These are phyloP conservation scores for Cyclotella choctawhatcheeana DNA, from an alignment of 108 stramenopile species.

Conservation along the genomic window DNA sequence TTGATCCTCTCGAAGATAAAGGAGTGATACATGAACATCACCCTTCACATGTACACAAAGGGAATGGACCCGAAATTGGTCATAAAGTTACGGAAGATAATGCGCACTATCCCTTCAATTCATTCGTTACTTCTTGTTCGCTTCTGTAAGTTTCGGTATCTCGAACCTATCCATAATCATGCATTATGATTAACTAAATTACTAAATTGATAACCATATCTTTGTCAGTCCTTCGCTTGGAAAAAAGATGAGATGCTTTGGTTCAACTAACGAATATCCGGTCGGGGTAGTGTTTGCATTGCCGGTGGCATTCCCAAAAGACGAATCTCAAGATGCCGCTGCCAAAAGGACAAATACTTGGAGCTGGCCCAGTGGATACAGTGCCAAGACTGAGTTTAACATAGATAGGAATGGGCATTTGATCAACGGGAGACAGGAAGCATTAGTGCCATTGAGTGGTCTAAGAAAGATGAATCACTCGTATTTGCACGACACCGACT, in stretches of 20 bases:
- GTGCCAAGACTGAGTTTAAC: constrained; percentile 70
- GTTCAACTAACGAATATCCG: constrained; percentile 73
- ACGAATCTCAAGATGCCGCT: constrained; percentile 63
- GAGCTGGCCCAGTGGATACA: constrained; percentile 81
- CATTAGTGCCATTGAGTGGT: constrained; percentile 49
- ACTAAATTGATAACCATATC: neutral
- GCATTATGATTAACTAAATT: too few relatives aligned
- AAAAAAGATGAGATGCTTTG: constrained; percentile 84
- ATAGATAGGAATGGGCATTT: constrained; percentile 53
- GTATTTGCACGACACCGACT: constrained; percentile 42
- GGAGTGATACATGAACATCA: constrained; percentile 35
- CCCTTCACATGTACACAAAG: constrained; percentile 20
- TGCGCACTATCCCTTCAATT: constrained; percentile 67
- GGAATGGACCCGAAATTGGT: constrained; percentile 4
- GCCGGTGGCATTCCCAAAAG: constrained; percentile 48
- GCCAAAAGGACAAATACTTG: constrained; percentile 72
- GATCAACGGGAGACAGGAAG: constrained; percentile 62
- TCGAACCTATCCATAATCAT: neutral
- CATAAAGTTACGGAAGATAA: constrained; percentile 8
- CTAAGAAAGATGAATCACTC: constrained; percentile 52
- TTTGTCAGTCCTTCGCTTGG: constrained; percentile 55
- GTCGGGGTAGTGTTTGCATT: constrained; percentile 85
- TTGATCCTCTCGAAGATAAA: constrained; percentile 39
- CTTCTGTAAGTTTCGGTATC: constrained; percentile 57
- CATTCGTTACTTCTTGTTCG: constrained; percentile 81